These are phyloP conservation scores for Cadophora luteo-olivacea DNA, from an alignment of 2,329 filamentous ascomycete genomes.

Conservation along the genomic window DNA sequence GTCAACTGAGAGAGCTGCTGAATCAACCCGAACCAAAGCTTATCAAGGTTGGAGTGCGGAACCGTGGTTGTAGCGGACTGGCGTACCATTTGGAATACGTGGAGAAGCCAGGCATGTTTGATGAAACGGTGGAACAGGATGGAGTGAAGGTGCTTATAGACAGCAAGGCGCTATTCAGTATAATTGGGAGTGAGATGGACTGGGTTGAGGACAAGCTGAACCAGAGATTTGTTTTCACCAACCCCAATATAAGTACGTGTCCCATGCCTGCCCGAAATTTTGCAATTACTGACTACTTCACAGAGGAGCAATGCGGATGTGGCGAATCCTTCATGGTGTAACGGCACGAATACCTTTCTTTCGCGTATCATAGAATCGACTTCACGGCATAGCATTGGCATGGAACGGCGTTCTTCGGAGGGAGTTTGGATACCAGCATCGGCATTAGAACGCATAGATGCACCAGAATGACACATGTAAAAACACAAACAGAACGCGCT, in stretches of 20 bases:
- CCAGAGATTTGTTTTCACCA: conserved; percentile 90
- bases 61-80: conserved; percentile 90
- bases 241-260: conserved; percentile 98
- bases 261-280: background rate
- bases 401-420: conserved; percentile 39
- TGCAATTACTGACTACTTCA: conserved; percentile 42
- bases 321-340: conserved; percentile 94
- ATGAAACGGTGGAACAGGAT: conserved; percentile 94
- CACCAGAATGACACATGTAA: conserved; percentile 25
- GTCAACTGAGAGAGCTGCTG: conserved; percentile 77
- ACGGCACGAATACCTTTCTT: conserved; percentile 63
- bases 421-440: conserved; percentile 37
- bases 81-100: conserved; percentile 96
- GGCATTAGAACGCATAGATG: conserved; percentile 28
- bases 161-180: conserved; percentile 96
- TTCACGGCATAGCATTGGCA: conserved; percentile 39
- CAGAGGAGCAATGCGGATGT: conserved; percentile 95
- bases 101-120: conserved; percentile 85
- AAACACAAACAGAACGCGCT: background rate
- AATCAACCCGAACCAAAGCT: conserved; percentile 89
- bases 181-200: conserved; percentile 99
- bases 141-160: conserved; percentile 96
- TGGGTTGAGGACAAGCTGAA: conserved; percentile 97
- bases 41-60: conserved; percentile 93
- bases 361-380: conserved; percentile 25